phyloP scores from a whole-genome alignment of 805 yeast genomes.

The Hanseniaspora nectarophila region DNA sequence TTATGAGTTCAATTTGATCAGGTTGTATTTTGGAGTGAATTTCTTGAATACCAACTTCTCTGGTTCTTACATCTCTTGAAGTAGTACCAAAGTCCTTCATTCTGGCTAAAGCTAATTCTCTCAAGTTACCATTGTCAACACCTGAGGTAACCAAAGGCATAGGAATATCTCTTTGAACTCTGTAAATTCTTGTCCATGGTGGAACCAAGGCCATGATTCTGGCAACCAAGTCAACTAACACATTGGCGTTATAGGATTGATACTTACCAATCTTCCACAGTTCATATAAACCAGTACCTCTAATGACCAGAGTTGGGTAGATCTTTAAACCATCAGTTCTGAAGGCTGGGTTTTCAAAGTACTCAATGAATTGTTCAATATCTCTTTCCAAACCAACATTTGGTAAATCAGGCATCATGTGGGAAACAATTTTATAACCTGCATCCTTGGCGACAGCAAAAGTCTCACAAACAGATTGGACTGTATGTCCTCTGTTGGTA shows the following conservation, averaged over 20 bases:
- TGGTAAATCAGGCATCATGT: slow-evolving; percentile 99
- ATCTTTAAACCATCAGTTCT: slow-evolving; percentile 93
- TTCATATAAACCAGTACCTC: slow-evolving; percentile 96
- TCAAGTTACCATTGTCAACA: slow-evolving; percentile 90
- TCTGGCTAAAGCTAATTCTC: slow-evolving; percentile 90
- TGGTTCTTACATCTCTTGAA: slow-evolving; percentile 90
- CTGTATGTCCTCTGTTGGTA: slow-evolving; percentile 96
- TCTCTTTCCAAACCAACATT: slow-evolving; percentile 98
- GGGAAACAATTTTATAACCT: slow-evolving; percentile 93
- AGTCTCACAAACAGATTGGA: slow-evolving; percentile 88
- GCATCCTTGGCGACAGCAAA: slow-evolving; percentile 95
- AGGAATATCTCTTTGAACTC: slow-evolving; percentile 97
- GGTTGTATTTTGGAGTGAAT: slow-evolving; percentile 95
- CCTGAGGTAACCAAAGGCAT: slow-evolving; percentile 98
- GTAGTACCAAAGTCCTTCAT: slow-evolving; percentile 96
- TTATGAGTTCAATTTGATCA: slow-evolving; percentile 87
- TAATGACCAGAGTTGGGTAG: slow-evolving; percentile 89
- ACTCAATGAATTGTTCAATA: slow-evolving; percentile 86
- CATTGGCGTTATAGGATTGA: slow-evolving; percentile 88
- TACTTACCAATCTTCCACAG: slow-evolving; percentile 94
- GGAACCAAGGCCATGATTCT: slow-evolving; percentile 92
- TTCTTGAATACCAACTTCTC: slow-evolving; percentile 98
- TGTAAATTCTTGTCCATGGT: slow-evolving; percentile 97
- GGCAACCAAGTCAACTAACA: slow-evolving; percentile 86
- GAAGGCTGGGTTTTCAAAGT: slow-evolving; percentile 92